A percentile compares a stretch with the other conserved stretches of the same genome.
Conservation (phyloP, 768 basidiomycete species). For the Trametes coccinea region DNA sequence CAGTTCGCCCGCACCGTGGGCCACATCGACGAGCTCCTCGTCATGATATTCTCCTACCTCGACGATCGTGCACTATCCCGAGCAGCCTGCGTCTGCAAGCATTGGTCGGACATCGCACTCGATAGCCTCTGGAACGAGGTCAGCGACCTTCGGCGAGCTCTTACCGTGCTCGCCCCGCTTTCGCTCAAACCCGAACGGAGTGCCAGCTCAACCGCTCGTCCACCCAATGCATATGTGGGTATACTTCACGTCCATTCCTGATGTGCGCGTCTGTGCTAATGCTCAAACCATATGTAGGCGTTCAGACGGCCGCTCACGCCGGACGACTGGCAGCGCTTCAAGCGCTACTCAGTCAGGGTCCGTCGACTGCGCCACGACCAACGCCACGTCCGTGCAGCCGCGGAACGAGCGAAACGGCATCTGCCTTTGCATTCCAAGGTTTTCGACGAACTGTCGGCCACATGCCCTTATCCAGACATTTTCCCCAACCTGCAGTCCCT, state of each 20-base stretch:
- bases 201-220: not conserved
- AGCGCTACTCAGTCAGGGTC: conserved; percentile 43
- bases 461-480: conserved; percentile 51
- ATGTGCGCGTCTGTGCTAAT: not conserved
- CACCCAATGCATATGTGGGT: conserved; percentile 17
- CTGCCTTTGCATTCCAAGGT: conserved; percentile 25
- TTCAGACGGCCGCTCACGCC: conserved; percentile 40
- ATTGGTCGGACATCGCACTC: conserved; percentile 59
- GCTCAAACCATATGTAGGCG: conserved; percentile 17
- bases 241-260: no score
- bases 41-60: conserved; percentile 28
- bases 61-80: conserved; percentile 26
- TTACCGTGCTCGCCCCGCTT: conserved; percentile 53
- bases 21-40: conserved; percentile 27
- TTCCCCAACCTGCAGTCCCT: conserved; percentile 57
- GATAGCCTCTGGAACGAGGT: conserved; percentile 61
- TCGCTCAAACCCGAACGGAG: conserved; percentile 17
- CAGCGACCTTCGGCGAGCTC: conserved; percentile 45
- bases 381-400: conserved; percentile 5
- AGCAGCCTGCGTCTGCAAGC: conserved; percentile 52
- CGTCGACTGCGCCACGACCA: conserved; percentile 27
- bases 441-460: conserved; percentile 54
- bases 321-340: conserved; percentile 56
- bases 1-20: conserved; percentile 2
- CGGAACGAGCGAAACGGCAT: conserved; percentile 14